Evolutionary conservation across 2,329 filamentous ascomycete genomes (phyloP), one percentile per base, ranked within the genome.

Genomic region (Bipolaris victoriae): DNA sequence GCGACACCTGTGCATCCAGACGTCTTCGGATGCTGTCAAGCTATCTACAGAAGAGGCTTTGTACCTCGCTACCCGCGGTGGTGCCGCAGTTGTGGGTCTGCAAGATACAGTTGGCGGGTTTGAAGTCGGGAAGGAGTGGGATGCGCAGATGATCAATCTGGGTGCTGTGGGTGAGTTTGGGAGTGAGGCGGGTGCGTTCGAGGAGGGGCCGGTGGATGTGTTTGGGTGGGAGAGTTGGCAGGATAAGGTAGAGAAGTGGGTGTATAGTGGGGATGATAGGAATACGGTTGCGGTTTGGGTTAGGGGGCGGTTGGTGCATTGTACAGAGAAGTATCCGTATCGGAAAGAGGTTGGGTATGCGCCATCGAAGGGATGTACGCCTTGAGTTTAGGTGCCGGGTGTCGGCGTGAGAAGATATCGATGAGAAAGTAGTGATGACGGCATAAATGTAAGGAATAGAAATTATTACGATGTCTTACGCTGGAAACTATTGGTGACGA

Each of bases 151-250:
- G 66, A 82, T 99, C 52, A 80, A 83, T 9, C 76, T 97, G 22
- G 84, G 83, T 1, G 59, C 48, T 5, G 80, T 79, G 5, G 54
- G 47, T 1, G 73, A 71, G 3, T 73, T 67, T 0, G 71, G 58
- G 3, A 65, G 64, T 13, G 57, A 49, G 1, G 75, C 71, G 1
- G 78, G 78, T 1, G 77, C 77, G 5, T 76, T 79, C 3, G 81
- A 80, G 1, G 80, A 83, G 3, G 88, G 89, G 0, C 87, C 88
- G 45, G 91, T 97, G 0, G 92, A 97, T 76, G 76, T 97, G 0
- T 99, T 97, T 80, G 93, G 92, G 1, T 92, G 89, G 85, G 94
- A 98, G 83, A 85, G 72, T n/a, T 96, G 90, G 91, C 86, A 89
- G 37, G 91, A 98, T 69, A 86, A 82, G 70, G 79, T 98, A 10